Evolutionary conservation across 768 basidiomycete genomes (phyloP), one percentile per base, ranked within the genome.

Genomic region (Lactifluus pinguis): DNA sequence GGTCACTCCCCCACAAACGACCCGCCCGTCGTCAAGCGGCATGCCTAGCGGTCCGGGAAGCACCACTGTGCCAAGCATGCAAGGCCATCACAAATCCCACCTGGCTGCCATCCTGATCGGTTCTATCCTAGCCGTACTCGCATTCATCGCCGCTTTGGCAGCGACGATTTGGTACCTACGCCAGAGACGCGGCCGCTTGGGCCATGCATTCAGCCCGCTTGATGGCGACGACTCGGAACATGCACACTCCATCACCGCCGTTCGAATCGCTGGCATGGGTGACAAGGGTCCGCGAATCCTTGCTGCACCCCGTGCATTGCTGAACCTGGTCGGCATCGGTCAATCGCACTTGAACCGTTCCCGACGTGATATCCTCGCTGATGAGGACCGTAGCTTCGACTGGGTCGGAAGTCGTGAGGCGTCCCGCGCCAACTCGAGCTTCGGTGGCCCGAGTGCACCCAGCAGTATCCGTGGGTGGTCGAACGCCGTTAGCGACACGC

Each of bases 311-410:
- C 34, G 65, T 60, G 66, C 59, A 60, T 69, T 60, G 47, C 66
- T 76, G 36, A 74, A 72, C 25, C 71, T 72, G n/a, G 61, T 76
- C 38, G 72, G 75, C 53, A 72, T 72, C 25, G 55, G 47, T 17
- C 53, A 34, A 39, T 39, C 49, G 42, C 53, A 32, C 29, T 32
- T 45, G 66, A 50, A 65, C 17, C 59, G 59, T 13, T 64, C 76
- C 56, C 77, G 88, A 34, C 77, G 79, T 34, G 87, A 91, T 68
- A 89, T 91, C 80, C 79, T 90, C 38, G 86, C 83, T 4, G 87
- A 92, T 57, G 89, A 90, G 71, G 89, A 90, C 66, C 76, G 78
- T 2, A 75, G 77, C 49, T 63, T 66, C n/a, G 47, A 61, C 2
- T 69, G 65, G 71, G 60, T 54, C 34, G 53, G 30, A 3, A 64